Base-by-base conservation (phyloP, 768 basidiomycete species). In the Hericium coralloides region DNA sequence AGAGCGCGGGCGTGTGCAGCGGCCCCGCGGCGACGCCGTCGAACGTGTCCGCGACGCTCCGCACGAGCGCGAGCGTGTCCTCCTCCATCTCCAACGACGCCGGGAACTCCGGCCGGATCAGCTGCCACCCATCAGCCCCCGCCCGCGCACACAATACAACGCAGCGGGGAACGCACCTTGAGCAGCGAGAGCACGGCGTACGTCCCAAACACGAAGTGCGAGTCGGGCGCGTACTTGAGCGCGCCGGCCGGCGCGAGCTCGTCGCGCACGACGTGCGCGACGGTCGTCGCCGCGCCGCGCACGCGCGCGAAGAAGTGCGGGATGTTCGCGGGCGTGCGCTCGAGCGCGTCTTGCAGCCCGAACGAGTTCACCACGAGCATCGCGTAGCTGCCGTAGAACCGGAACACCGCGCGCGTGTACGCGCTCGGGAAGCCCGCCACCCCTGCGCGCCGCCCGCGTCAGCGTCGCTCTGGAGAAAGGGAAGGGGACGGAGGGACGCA, bases 291-390 rank as follows among this genome's bases (percentile, higher is more conserved):
- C 9, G 82, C 78, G 3, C 80, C 76, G 68, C 92, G 84, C 59
- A 86, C 87, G 37, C 89, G 81, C 14, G 83, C 80, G 65, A 93
- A 92, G 73, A 93, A 93, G 71, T 93, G 85, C 0, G 84, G 84
- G 43, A 90, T 84, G 65, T 93, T 83, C 45, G 88, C 70, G 0
- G 79, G 71, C 3, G 81, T 77, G 18, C 81, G 79, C 70, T 95
- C 95, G 56, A 98, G 73, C n/a, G 95, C 92, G 66, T 95, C 90
- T 69, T 99, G 95, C 45, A 99, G 78, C 12, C 95, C 95, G 64
- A 99, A 99, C 1, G 95, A 95, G 67, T 97, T 94, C 57, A 98
- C 74, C 38, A 97, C 90, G 53, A 99, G 80, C 72, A 83, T 81
- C 23, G 86, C 82, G 65, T 95, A 95, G 67, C 91, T 81, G 72